Conservation (phyloP, 2,329 filamentous ascomycete species). For the Coniochaeta sp. region DNA sequence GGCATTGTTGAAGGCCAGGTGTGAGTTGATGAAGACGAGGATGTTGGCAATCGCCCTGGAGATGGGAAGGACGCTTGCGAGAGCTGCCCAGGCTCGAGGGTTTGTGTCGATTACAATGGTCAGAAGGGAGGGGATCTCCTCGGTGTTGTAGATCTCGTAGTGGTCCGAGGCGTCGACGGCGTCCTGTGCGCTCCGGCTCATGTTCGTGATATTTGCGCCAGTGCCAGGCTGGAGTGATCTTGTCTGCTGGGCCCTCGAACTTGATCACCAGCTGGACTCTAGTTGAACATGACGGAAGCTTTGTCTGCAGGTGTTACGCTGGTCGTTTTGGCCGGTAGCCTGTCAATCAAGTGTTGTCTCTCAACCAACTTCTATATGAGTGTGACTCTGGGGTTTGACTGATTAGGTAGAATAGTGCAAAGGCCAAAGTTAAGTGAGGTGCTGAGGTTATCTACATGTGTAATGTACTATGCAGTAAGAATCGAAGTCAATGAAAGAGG, state of each 20-base stretch:
- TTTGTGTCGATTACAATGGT: conserved; percentile 94
- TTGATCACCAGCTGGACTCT: neutral
- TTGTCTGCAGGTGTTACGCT: too few species aligned
- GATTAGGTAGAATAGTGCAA: too few species aligned
- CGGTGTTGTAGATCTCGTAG: conserved; percentile 46
- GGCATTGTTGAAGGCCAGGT: conserved; percentile 85
- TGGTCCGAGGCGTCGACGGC: conserved; percentile 51
- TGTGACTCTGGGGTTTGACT: too few species aligned
- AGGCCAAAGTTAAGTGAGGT: neutral
- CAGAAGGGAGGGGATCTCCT: conserved; percentile 69
- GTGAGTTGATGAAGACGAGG: conserved; percentile 93
- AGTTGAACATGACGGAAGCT: neutral
- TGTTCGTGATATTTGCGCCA: neutral
- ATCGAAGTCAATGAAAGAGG: neutral
- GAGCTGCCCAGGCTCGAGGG: conserved; percentile 78
- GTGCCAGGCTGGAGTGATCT: neutral
- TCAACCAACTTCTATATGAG: too few species aligned
- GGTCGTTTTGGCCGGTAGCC: too few species aligned
- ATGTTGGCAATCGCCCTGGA: conserved; percentile 80
- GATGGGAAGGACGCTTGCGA: conserved; percentile 67
- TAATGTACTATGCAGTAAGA: too few species aligned
- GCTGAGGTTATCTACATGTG: neutral
- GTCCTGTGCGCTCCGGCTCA: conserved; percentile 20
- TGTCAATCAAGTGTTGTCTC: too few species aligned
- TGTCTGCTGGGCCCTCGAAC: neutral